These are phyloP conservation scores for Fusarium drepaniforme DNA, from an alignment of 2,329 filamentous ascomycete species.

Conservation along the genomic window DNA sequence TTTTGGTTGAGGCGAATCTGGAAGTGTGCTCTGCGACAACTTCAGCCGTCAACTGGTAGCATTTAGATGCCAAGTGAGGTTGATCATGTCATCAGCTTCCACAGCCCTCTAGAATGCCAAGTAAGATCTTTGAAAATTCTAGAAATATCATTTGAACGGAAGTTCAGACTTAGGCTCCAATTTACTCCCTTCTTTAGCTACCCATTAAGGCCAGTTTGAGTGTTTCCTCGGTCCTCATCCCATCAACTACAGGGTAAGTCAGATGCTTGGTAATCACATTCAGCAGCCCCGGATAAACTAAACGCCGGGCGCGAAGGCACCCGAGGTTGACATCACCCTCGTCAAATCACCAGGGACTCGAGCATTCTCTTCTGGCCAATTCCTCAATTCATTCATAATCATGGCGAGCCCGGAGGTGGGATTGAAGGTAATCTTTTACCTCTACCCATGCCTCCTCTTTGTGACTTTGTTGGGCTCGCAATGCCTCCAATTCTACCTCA, in stretches of 20 bases:
- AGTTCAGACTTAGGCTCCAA: not conserved
- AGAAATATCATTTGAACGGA: not conserved
- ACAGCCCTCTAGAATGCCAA: not conserved
- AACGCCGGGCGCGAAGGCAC: not conserved
- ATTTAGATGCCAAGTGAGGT: too few species aligned
- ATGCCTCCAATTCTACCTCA: constrained; percentile 52
- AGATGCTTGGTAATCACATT: not conserved
- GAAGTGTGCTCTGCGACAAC: too few species aligned
- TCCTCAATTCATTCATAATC: not conserved
- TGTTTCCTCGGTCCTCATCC: not conserved
- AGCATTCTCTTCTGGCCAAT: not conserved
- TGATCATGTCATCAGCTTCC: not conserved
- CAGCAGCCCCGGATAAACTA: not conserved
- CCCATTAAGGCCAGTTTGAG: not conserved
- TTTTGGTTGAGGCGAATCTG: not conserved
- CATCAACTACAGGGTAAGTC: not conserved
- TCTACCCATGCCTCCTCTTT: constrained; percentile 56
- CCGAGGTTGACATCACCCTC: not conserved
- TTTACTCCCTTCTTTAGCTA: not conserved
- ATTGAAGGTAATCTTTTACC: constrained; percentile 55
- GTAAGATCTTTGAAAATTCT: not conserved
- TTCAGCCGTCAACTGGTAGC: too few species aligned
- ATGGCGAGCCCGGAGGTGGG: constrained; percentile 53
- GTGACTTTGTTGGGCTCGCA: constrained; percentile 51
- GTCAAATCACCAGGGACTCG: not conserved